Base-by-base conservation (phyloP, 2,329 filamentous ascomycete species). In the Microdochium trichocladiopsis region DNA sequence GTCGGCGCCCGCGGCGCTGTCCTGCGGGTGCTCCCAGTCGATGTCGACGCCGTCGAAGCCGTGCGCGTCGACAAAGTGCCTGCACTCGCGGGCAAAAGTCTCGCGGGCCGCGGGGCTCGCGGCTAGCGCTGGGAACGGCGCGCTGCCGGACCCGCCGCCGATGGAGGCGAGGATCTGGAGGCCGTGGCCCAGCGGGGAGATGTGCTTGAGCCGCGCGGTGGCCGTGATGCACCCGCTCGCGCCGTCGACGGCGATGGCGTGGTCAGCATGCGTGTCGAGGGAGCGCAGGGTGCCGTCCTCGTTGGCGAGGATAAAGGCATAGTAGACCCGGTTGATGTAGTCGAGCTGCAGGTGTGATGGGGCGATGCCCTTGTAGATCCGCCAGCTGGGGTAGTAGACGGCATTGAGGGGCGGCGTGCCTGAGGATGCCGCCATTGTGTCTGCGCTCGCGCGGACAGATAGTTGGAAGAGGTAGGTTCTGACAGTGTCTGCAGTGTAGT, bases 11-110 rank as follows among this genome's bases (percentile, higher is more conserved):
- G 83, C 70, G 11, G 74, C 68, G 0, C 69, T 57, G 54, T 78
- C 72, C 4, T 74, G 68, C 1, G 84, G 83, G 53, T 87, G 81
- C 59, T 88, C 84, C 84, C 84, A 87, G 64, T 87, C 84, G 58
- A 87, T 77, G 56, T 88, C 84, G 25, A 87, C 76, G 2, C 84
- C 84, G 60, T 87, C 82, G 11, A 88, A 70, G 1, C 71, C 69
- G 61, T 80, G 80, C 49, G 72, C 65, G 54, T 84, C 76, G 23
- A 84, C 78, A 54, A 87, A 72, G 12, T 68, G 68, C 50, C 73
- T 70, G 22, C 79, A 75, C 4, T 75, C 74, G n/a, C 66, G 66
- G 3, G 79, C 81, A 63, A 87, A 85, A 2, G 67, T 76, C 45
- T 75, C 70, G 37, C 82, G 70, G 2, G 74, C 66, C 3, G 63